Conservation (phyloP, 192 early-diverging fungal species). For the Backusella circina region DNA sequence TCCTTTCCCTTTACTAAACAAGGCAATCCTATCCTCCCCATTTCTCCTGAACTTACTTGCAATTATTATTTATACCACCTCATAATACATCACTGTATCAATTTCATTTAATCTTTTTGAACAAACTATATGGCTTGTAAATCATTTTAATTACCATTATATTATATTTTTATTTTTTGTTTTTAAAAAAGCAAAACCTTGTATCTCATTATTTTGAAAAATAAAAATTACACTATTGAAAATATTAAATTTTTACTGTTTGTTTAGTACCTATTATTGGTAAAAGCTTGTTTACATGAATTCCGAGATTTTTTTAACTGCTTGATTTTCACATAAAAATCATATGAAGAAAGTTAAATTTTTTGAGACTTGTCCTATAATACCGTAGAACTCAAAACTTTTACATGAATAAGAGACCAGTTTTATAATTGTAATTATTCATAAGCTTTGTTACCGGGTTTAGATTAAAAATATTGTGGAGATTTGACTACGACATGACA, state of each 20-base stretch:
- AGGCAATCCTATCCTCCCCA: background rate
- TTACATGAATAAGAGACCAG: background rate
- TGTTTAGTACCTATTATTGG: background rate
- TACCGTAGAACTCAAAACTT: background rate
- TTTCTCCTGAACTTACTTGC: background rate
- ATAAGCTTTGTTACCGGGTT: background rate
- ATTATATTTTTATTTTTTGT: background rate
- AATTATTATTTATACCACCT: slow-evolving; percentile 1
- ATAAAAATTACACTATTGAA: background rate
- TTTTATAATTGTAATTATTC: background rate
- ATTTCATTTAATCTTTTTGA: background rate
- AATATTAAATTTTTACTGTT: background rate
- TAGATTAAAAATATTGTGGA: background rate
- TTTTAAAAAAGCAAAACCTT: background rate
- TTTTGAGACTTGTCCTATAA: background rate
- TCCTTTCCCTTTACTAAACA: background rate
- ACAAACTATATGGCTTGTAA: background rate
- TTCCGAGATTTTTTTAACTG: background rate
- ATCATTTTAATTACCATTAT: background rate
- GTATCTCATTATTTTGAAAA: background rate
- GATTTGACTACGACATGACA: background rate
- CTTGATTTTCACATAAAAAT: background rate
- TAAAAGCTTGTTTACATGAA: background rate
- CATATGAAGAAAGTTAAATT: background rate
- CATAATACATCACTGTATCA: background rate